Evolutionary conservation across 1,139 yeast genomes (phyloP).

Genomic region (Suhomyces bribrorum): DNA sequence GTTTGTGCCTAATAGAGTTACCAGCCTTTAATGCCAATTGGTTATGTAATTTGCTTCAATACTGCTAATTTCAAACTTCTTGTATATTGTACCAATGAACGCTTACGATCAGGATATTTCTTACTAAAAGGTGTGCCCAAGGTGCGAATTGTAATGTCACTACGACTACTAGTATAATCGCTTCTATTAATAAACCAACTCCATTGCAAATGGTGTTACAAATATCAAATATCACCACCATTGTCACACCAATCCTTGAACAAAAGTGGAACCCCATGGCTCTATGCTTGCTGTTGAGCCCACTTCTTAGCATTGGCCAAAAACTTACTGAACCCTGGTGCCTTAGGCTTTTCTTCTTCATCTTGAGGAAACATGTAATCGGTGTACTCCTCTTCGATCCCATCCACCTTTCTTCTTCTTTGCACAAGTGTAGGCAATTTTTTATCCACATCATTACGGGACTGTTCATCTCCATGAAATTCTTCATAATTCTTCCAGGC

Average conservation of each 20-base stretch:
- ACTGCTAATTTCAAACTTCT: not conserved
- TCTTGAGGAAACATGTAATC: constrained; percentile 75
- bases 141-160: too few species aligned
- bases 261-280: too few species aligned
- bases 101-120: not conserved
- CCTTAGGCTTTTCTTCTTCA: constrained; percentile 27
- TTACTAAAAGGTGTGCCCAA: too few species aligned
- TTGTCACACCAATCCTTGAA: too few species aligned
- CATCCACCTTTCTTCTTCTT: constrained; percentile 45
- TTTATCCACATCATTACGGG: constrained; percentile 36
- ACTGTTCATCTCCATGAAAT: constrained; percentile 54
- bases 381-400: constrained; percentile 53
- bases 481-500: constrained; percentile 69
- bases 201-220: too few species aligned
- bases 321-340: constrained; percentile 47
- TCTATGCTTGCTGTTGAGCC: constrained; percentile 27
- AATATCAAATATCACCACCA: too few species aligned
- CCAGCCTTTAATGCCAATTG: too few species aligned
- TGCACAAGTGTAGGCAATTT: constrained; percentile 62
- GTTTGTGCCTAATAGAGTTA: too few species aligned
- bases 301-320: constrained; percentile 66
- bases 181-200: too few species aligned
- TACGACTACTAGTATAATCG: too few species aligned
- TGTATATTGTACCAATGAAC: not conserved
- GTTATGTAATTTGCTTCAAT: too few species aligned